Evolutionary conservation across 148 eudicot species (phyloP).

Genomic region (Vaccinium vitisidaea): DNA sequence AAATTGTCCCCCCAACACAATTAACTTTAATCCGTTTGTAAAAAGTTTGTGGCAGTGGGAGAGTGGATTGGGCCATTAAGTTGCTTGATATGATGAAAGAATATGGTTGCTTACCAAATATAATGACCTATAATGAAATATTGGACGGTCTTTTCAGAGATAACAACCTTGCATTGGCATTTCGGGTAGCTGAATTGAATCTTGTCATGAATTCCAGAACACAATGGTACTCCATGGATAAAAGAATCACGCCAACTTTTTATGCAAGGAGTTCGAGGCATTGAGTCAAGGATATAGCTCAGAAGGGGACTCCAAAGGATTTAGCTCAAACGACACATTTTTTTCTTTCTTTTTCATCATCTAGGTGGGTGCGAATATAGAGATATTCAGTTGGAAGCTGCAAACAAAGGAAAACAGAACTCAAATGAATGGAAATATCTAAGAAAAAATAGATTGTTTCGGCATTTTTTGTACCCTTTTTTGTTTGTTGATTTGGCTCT

Average conservation of each 20-base stretch:
- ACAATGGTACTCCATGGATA: background rate
- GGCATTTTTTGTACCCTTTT: too few species aligned
- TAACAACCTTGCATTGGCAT: slow-evolving; percentile 34
- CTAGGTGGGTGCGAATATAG: too few species aligned
- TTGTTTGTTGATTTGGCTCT: background rate
- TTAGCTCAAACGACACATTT: background rate
- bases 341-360: background rate
- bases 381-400: background rate
- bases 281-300: background rate
- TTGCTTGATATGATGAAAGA: slow-evolving; percentile 54
- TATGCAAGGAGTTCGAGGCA: background rate
- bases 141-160: slow-evolving; percentile 56
- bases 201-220: background rate
- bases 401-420: background rate
- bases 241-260: background rate
- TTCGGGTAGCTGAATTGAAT: slow-evolving; percentile 21
- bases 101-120: slow-evolving; percentile 45
- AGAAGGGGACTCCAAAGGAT: background rate
- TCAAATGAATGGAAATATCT: too few species aligned
- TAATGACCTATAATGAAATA: slow-evolving; percentile 61
- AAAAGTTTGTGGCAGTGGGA: slow-evolving; percentile 53
- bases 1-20: slow-evolving; percentile 56
- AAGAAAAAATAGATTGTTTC: too few species aligned
- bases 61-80: slow-evolving; percentile 58
- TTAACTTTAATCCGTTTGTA: slow-evolving; percentile 64